Evolutionary conservation across 202 grass and related monocot genomes (phyloP).

Genomic region (Elaeis oleifera): DNA sequence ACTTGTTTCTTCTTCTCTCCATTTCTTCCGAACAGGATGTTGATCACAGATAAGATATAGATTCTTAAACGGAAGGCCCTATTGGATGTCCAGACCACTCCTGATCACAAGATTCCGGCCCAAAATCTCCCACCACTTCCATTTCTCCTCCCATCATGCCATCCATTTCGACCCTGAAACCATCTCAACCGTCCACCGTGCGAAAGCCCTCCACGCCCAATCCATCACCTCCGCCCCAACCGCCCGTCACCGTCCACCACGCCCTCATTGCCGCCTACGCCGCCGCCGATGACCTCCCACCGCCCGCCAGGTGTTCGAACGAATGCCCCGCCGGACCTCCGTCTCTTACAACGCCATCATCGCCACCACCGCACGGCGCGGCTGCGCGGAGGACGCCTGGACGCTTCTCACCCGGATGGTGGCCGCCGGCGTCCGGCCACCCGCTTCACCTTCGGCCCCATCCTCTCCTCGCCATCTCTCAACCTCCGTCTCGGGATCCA

Average conservation of each 20-base stretch:
- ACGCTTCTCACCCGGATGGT: slow-evolving; percentile 48
- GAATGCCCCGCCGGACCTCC: slow-evolving; percentile 30
- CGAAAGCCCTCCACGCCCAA: background rate
- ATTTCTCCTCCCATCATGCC: background rate
- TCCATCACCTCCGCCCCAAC: too few species aligned
- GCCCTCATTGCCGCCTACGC: too few species aligned
- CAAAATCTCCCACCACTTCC: background rate
- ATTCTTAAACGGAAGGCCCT: too few species aligned
- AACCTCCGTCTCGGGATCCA: slow-evolving; percentile 26
- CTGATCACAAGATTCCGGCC: too few species aligned
- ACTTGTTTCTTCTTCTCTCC: too few species aligned
- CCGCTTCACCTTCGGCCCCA: slow-evolving; percentile 53
- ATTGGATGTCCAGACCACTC: too few species aligned
- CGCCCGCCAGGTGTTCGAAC: slow-evolving; percentile 23
- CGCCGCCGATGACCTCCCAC: background rate
- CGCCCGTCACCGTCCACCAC: too few species aligned
- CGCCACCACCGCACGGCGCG: slow-evolving; percentile 27
- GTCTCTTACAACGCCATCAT: slow-evolving; percentile 55
- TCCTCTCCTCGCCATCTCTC: slow-evolving; percentile 39
- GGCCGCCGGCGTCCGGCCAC: slow-evolving; percentile 36
- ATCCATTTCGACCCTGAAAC: background rate
- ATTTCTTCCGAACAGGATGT: too few species aligned
- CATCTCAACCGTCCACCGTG: background rate
- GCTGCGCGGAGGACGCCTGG: slow-evolving; percentile 30
- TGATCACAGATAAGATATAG: too few species aligned